Evolutionary conservation across 106 monocot species (phyloP), one percentile per base, ranked within the genome.

Genomic region (Allium sativum): DNA sequence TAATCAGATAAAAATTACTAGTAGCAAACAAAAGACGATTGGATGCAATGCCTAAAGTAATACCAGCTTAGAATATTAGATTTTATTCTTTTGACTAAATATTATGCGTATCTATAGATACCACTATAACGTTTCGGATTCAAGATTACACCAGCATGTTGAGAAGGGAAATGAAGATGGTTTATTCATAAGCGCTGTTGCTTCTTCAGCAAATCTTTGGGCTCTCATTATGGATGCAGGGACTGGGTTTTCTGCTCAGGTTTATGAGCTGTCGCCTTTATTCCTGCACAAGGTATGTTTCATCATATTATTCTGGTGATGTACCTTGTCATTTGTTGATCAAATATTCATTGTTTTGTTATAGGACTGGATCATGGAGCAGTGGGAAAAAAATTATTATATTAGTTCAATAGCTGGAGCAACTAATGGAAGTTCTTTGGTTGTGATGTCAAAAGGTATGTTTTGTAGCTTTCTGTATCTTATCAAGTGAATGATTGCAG

Each of bases 171-270:
- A 81, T 73, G 95, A 90, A 76, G 95, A 95, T 78, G 95, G 95
- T 13, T 51, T 95, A 21, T 77, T 75, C 56, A 95, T 95, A 19
- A 87, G 95, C 61, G 87, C 90, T 72, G 95, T 95, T 56, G 86
- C 95, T 44, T 90, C 86, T 64, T 70, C 84, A 43, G 42, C 81
- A 73, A 90, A 90, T 76, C 81, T 95, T 42, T 95, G 95, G 95
- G 95, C 95, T 11, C 90, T 95, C 19, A 95, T 95, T 55, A 90
- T 95, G 95, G 95, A 95, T 74, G 95, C 95, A 40, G 95, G 95
- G 68, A 95, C 95, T 10, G 86, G 87, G 53, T 95, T 90, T 68
- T 73, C 64, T 63, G 84, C 81, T 44, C 95, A 95, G 69, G 90
- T 90, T 71, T 82, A 87, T 78, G 90, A 95, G 48, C 68, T 95